Evolutionary conservation across 305 asterid species (phyloP), one percentile per base, ranked within the genome.

Genomic region (Plantago coronopus): DNA sequence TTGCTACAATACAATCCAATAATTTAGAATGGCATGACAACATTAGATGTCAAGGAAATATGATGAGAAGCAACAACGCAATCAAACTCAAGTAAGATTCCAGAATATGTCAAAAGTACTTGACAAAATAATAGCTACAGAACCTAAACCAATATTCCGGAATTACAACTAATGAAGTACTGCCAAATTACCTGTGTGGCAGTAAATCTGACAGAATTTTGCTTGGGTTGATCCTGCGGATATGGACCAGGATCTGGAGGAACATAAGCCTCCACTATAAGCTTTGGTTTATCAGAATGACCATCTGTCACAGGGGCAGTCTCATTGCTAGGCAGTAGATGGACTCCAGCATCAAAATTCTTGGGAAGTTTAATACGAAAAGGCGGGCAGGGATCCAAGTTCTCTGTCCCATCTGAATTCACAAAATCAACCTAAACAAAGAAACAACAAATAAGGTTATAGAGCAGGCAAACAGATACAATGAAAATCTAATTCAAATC

Each of bases 211-310:
- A 93, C 98, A 54, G 89, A 83, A 67, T 93, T 93, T 79, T 81
- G 84, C 74, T 89, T 93, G 31, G 98, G 98, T 70, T 93, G 95
- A 78, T 93, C 97, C 68, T 86, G 97, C 57, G 97, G 98, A 74
- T 89, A 93, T 56, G 98, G 98, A 77, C 97, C 98, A 66, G 96
- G 97, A 73, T 93, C 91, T 56, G 95, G 87, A 75, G 97, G 89
- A 61, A 83, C 58, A 73, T 86, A 93, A 53, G 91, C 76, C 83
- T 89, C 96, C 61, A 93, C 96, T 42, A 72, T 57, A 75, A 93
- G 96, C 76, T 81, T 76, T 68, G 75, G 79, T 71, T 75, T 84
- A 57, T 80, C 87, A 34, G 81, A 76, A 60, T 58, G 67, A 64
- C 29, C 76, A 73, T 66, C 78, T 54, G 64, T 80, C 66, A 65